Base-by-base conservation (phyloP, 2,329 filamentous ascomycete species). In the Coniochaeta hoffmannii region DNA sequence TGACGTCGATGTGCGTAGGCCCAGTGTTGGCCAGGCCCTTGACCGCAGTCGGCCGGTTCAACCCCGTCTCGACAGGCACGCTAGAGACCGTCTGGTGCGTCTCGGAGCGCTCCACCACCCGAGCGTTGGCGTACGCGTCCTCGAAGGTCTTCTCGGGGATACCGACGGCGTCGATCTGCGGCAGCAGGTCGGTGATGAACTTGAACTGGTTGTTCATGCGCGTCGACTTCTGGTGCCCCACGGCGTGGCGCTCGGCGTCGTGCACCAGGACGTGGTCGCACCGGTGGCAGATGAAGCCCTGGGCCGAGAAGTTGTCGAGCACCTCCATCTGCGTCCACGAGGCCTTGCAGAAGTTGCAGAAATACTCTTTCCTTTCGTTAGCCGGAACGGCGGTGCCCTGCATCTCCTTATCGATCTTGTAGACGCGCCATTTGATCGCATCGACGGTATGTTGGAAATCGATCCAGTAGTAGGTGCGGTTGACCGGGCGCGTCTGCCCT, bases 381-480 rank as follows among this genome's bases (percentile, higher is more conserved):
- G 87, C 87, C 0, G 90, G 87, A 17, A 89, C 85, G 15, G 89
- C 89, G 56, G 90, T 86, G 15, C 87, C 86, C 71, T 97, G 92
- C 57, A 97, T 90, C 55, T 88, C 85, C 68, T 93, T 92, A 62
- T 92, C 91, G 63, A 97, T 84, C 56, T 87, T 87, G 67, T 93
- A 92, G 53, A 96, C 85, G 59, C 90, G 87, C 81, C 89, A 99
- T 71, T 99, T 99, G 73, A 96, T 95, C 51, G 90, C 90, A 72
- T 99, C 94, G 66, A 99, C 90, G 34, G 93, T 90, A 56, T 90
- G 88, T 57, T 94, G 90, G 66, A 95, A 95, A 69, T 97, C 92
- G 68, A 99, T 93, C 72, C 90, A 99, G 75, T 96, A 99, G 79
- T 96, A 99, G 59, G 93, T 96, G 64, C 90, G 84, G 67, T 88